Conservation (phyloP, 768 basidiomycete genomes). For the Hygrocybe punicea region DNA sequence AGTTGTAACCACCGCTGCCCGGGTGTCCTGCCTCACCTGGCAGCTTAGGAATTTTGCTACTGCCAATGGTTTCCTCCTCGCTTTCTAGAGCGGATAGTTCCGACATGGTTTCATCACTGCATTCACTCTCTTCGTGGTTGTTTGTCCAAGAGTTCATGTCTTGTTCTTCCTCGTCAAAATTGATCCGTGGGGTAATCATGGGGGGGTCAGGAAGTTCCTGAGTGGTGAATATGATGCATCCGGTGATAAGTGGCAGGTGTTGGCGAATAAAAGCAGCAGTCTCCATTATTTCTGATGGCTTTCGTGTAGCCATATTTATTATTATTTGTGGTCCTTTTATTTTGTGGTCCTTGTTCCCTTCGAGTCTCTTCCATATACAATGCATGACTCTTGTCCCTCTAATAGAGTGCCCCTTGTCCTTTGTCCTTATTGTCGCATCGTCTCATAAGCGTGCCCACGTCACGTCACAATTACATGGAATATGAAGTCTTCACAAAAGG, state of each 20-base stretch:
- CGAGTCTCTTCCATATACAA: neutral
- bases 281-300: neutral
- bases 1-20: constrained; percentile 18
- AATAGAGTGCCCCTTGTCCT: too few species aligned
- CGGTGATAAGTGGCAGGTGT: neutral
- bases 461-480: too few species aligned
- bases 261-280: neutral
- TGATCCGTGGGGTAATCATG: neutral
- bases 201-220: too few species aligned
- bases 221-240: neutral
- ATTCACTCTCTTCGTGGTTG: neutral
- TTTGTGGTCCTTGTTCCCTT: neutral
- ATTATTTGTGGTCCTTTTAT: too few species aligned
- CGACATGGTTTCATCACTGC: neutral
- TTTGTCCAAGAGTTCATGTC: neutral
- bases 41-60: constrained; percentile 16
- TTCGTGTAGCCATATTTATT: neutral
- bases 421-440: too few species aligned
- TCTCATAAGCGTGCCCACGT: too few species aligned
- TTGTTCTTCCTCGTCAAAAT: neutral
- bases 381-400: too few species aligned
- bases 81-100: neutral
- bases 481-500: too few species aligned
- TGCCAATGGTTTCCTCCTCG: neutral
- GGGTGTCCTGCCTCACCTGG: constrained; percentile 17